Conservation (phyloP, 768 basidiomycete species). For the Mrakia frigida region DNA sequence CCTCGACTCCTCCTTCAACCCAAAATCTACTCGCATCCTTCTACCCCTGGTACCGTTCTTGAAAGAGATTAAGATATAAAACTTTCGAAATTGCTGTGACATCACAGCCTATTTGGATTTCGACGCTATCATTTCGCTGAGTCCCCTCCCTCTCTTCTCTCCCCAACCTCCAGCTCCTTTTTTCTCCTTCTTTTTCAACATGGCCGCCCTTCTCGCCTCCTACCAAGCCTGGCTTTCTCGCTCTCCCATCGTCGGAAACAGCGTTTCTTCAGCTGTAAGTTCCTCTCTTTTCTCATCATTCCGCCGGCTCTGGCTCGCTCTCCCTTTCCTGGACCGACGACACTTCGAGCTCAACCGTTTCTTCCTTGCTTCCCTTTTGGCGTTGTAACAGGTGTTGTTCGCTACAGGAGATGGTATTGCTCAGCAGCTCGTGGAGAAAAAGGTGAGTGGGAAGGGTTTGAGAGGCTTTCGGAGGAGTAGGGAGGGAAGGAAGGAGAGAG, state of each 20-base stretch:
- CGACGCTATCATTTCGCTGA: not conserved
- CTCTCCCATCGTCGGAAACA: slow-evolving; percentile 28
- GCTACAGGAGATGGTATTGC: slow-evolving; percentile 32
- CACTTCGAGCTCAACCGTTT: slow-evolving; percentile 2
- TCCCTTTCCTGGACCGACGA: too few relatives aligned
- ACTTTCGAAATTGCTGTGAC: too few relatives aligned
- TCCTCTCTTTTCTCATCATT: not conserved
- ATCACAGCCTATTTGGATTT: too few relatives aligned
- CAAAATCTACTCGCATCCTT: too few relatives aligned
- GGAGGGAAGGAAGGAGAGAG: not conserved
- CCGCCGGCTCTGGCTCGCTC: not conserved
- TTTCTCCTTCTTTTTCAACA: not conserved
- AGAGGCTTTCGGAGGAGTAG: too few relatives aligned
- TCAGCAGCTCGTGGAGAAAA: slow-evolving; percentile 33
- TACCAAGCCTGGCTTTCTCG: slow-evolving; percentile 32
- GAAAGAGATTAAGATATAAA: too few relatives aligned
- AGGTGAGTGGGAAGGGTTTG: slow-evolving; percentile 1
- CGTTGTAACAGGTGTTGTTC: slow-evolving; percentile 23
- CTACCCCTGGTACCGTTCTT: too few relatives aligned
- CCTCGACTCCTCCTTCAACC: too few relatives aligned
- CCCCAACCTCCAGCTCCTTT: not conserved
- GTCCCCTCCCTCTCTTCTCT: not conserved
- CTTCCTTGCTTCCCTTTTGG: not conserved
- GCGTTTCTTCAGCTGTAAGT: slow-evolving; percentile 30
- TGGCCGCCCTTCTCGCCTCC: slow-evolving; percentile 28